Evolutionary conservation across 1,139 yeast genomes (phyloP), one percentile per base, ranked within the genome.

Genomic region (Yamadazyma taylorii): DNA sequence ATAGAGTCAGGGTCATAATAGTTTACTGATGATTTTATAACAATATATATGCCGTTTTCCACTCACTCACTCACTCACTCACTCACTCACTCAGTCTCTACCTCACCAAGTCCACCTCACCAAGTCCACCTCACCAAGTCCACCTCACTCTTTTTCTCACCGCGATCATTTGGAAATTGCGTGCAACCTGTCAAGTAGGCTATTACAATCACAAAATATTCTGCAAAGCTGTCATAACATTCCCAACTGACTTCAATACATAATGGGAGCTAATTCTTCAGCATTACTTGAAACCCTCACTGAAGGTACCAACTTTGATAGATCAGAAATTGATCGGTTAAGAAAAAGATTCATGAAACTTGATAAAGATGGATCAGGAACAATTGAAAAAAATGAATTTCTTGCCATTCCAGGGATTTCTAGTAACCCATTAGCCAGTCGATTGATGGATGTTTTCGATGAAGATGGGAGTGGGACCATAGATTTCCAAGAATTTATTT

Each of bases 381-480:
- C 95, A 15, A 86, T 94, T 32, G 97, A 92, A 45, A 85, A 85
- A 49, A 81, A 79, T 35, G 98, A 94, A 63, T 92, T 94, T 55
- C 71, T 90, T 53, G 79, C 90, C 3, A 90, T 94, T 34, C 98
- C 98, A 0, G 97, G 97, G 0, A 88, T 94, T 19, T 79, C 89
- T 6, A 75, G 84, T 27, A 94, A 94, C 55, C 98, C 98, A 2
- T 69, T 94, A 39, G 97, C 97, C 0, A 69, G 81, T 11, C 72
- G 99, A 42, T 78, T 94, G 44, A 86, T 94, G 77, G 97, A 92
- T 49, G 92, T 94, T 12, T 90, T 94, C 58, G 99, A 94, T 58
- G 84, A 80, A 42, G 97, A 94, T 55, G 89, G 89, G 7, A 85
- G 89, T 49, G 98, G 98, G 1, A 85, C 85, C 43, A 88, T 94